Percentiles rank a stretch among this genome's conserved stretches.
Evolutionary conservation across 306 rosid genomes (phyloP).

Genomic region (Luffa aegyptiaca): DNA sequence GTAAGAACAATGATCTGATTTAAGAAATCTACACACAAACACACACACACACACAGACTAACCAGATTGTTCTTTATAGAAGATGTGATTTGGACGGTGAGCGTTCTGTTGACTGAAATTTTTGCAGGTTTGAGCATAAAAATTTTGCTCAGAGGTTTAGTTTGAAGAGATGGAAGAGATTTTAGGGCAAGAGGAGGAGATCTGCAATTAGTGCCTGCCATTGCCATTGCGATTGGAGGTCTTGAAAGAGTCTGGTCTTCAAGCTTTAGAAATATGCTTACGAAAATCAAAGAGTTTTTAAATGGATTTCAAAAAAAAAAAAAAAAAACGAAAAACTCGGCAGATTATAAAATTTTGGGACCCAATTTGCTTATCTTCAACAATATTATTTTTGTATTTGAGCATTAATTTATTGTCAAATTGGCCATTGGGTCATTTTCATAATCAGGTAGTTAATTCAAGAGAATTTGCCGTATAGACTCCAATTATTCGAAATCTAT

Average conservation of each 20-base stretch:
- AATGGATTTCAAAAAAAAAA: background rate
- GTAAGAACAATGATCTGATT: background rate
- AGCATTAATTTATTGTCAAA: background rate
- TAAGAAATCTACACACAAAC: background rate
- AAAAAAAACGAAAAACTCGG: background rate
- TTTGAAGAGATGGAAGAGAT: constrained; percentile 21
- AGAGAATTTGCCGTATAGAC: too few species aligned
- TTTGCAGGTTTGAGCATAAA: constrained; percentile 32
- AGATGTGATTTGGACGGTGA: constrained; percentile 38
- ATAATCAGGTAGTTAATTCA: background rate
- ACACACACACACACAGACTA: background rate
- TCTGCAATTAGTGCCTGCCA: constrained; percentile 40
- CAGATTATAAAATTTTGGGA: background rate
- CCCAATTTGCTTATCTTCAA: background rate
- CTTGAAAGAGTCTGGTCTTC: background rate
- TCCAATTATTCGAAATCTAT: too few species aligned
- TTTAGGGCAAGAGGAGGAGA: constrained; percentile 31
- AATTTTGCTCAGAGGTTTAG: constrained; percentile 29
- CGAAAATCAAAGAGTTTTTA: background rate
- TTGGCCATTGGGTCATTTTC: background rate
- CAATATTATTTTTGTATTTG: too few species aligned
- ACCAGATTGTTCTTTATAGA: constrained; percentile 65
- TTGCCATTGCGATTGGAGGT: constrained; percentile 2
- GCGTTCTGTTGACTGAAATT: constrained; percentile 32
- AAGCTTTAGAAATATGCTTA: background rate